Percentiles rank a stretch among this genome's conserved stretches.
Evolutionary conservation across 345 rosid genomes (phyloP).

Genomic region (rapeseed (Brassica napus)): DNA sequence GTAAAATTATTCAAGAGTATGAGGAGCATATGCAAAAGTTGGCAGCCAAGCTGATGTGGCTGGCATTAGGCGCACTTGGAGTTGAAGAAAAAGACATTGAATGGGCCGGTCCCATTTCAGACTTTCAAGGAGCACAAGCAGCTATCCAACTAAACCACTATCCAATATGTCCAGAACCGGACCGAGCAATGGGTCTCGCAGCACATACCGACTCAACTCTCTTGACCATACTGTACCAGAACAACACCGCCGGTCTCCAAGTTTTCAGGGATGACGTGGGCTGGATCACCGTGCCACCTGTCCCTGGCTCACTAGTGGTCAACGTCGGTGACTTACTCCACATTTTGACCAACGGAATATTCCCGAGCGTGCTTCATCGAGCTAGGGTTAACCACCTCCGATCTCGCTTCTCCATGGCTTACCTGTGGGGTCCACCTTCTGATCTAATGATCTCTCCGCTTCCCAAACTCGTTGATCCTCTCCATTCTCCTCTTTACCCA

Average conservation of each 20-base stretch:
- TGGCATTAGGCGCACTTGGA: slow-evolving; percentile 67
- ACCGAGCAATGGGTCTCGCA: slow-evolving; percentile 88
- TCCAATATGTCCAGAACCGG: slow-evolving; percentile 91
- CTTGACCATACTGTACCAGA: slow-evolving; percentile 76
- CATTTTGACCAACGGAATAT: slow-evolving; percentile 74
- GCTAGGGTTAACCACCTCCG: slow-evolving; percentile 67
- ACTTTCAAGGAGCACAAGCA: slow-evolving; percentile 47
- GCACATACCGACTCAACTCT: slow-evolving; percentile 89
- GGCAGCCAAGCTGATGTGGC: slow-evolving; percentile 66
- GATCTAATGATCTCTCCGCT: slow-evolving; percentile 58
- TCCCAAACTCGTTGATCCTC: slow-evolving; percentile 53
- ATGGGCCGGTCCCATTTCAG: slow-evolving; percentile 61
- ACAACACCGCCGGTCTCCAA: slow-evolving; percentile 69
- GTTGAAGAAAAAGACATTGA: slow-evolving; percentile 51
- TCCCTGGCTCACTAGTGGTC: slow-evolving; percentile 65
- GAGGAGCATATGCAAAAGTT: slow-evolving; percentile 66
- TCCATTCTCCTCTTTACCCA: slow-evolving; percentile 65
- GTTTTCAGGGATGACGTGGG: slow-evolving; percentile 59
- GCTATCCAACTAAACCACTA: slow-evolving; percentile 74
- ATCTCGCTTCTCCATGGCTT: slow-evolving; percentile 62
- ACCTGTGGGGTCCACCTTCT: slow-evolving; percentile 74
- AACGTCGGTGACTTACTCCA: slow-evolving; percentile 85
- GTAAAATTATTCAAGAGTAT: slow-evolving; percentile 60
- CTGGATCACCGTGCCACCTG: slow-evolving; percentile 74
- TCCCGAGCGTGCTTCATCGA: slow-evolving; percentile 75